Evolutionary conservation across 495 filamentous ascomycete genomes (phyloP), one percentile per base, ranked within the genome.

Genomic region (Penicillium silybi): DNA sequence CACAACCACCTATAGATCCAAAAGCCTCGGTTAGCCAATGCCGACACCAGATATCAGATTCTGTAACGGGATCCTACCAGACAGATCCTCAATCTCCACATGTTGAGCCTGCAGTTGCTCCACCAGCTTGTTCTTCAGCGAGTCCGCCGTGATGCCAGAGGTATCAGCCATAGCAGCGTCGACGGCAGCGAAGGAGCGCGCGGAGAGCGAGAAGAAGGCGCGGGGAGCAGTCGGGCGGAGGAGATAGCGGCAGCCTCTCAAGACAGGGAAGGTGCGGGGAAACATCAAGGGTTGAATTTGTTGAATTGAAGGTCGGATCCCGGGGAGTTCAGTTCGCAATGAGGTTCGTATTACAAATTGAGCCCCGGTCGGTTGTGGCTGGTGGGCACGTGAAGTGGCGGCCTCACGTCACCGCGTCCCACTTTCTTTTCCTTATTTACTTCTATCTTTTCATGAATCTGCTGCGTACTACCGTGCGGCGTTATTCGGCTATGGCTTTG

Each of bases 21-120:
- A 43, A 44, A 25, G 9, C 11, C 29, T n/a, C n/a, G n/a, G 4
- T 32, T 32, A 42, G 23, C 37, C 37, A 11, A 39, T 8, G 37
- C 9, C 18, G 35, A 43, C 17, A 46, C 44, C 25, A 35, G 27
- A 10, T 27, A 26, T 37, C 29, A 9, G 3, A 26, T 0, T 15
- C n/a, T 43, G 10, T 3, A 8, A 3, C n/a, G 17, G 7, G 10
- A 13, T 22, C 62, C 49, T 84, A 96, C 93, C 93, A 41, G 90
- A 96, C 72, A 92, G 82, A 68, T 98, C 93, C 57, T 88, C 85
- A 60, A 98, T 88, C 62, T 97, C 88, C 48, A 97, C 92, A 72
- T 95, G 82, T 37, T 80, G 80, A 13, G 92, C 92, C 48, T 85
- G 80, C 40, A 98, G 77, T 52, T 85, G 81, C 48, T 86, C 80